A percentile compares a stretch with the other conserved stretches of the same genome.
phyloP scores from a whole-genome alignment of 2,329 filamentous ascomycete species.

The Cephalotrichum gorgonifer region DNA sequence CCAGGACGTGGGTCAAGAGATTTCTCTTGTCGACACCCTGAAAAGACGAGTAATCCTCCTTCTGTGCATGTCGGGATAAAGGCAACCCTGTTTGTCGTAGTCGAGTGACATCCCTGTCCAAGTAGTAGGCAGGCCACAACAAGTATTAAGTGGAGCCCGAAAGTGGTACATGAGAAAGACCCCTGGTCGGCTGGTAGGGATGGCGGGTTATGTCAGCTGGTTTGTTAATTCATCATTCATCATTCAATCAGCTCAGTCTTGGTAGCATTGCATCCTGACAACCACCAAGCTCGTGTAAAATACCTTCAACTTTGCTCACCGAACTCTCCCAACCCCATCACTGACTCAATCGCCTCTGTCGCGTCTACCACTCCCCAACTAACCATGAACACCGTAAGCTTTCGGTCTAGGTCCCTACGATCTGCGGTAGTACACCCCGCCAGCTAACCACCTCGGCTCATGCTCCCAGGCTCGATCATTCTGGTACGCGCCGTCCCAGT shows the following conservation, averaged over 20 bases:
- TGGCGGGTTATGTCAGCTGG: too few species aligned
- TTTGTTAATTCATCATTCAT: too few species aligned
- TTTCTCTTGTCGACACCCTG: too few species aligned
- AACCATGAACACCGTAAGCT: constrained; percentile 47
- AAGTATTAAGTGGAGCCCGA: too few species aligned
- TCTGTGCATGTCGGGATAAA: too few species aligned
- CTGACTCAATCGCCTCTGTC: background rate
- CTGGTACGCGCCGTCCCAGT: constrained; percentile 36
- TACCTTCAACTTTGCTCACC: background rate
- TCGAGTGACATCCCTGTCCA: too few species aligned
- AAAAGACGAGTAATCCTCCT: too few species aligned
- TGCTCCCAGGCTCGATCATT: constrained; percentile 48
- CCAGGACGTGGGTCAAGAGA: too few species aligned
- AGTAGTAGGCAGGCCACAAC: too few species aligned
- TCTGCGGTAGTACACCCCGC: background rate
- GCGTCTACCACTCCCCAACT: constrained; percentile 9
- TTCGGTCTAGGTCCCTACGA: background rate
- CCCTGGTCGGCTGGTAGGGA: too few species aligned
- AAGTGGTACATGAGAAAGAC: too few species aligned
- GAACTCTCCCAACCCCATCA: background rate
- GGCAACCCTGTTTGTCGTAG: too few species aligned
- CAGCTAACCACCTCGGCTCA: constrained; percentile 12
- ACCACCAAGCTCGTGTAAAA: background rate
- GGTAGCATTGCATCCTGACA: background rate
- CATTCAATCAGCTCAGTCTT: background rate